Base-by-base conservation (phyloP, 2,329 filamentous ascomycete species). In the Cryphonectria parasitica region DNA sequence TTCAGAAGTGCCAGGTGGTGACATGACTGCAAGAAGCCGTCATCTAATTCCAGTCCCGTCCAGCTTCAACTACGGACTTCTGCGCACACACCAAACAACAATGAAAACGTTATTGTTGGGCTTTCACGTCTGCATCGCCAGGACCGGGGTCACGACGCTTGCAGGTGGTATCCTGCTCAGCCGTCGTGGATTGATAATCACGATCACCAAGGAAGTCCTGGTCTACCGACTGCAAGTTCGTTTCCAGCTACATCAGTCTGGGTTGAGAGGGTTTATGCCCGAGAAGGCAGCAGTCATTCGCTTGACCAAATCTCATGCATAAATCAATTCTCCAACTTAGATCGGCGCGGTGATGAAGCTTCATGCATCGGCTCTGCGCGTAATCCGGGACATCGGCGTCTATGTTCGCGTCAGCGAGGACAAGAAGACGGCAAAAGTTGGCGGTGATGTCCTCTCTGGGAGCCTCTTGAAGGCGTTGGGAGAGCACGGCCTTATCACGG, bases 321-420 rank as follows among this genome's bases (percentile, higher is more conserved):
- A 2, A 41, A 41, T 41, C 0, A 41, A 15, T 41, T 41, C 39
- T 41, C 39, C 22, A 15, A 25, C 43, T 28, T 10, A 72, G 52
- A 34, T 43, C 64, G 74, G 74, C 13, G 73, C 73, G 2, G 74
- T 72, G 3, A 75, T 75, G 43, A 74, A 75, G 63, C 66, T 75
- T 3, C 74, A 75, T 28, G 74, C 74, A n/a, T 75, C 75, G 64
- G 74, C 73, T 3, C 67, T 75, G 31, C 69, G 73, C 56, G 71
- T 75, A 36, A 66, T 75, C 25, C 66, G 72, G 54, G 73, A 74
- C 25, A 66, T 68, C 5, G n/a, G n/a, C n/a, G 56, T 41, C 19
- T 54, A 61, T 19, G 66, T 68, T 19, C 8, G 34, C 3, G 49
- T 71, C 66, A 52, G 31, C 5, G n/a, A 64, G 19, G 69, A 71